A percentile compares a stretch with the other conserved stretches of the same genome.
Evolutionary conservation across 345 rosid genomes (phyloP).

Genomic region (Eutrema yunnanense): DNA sequence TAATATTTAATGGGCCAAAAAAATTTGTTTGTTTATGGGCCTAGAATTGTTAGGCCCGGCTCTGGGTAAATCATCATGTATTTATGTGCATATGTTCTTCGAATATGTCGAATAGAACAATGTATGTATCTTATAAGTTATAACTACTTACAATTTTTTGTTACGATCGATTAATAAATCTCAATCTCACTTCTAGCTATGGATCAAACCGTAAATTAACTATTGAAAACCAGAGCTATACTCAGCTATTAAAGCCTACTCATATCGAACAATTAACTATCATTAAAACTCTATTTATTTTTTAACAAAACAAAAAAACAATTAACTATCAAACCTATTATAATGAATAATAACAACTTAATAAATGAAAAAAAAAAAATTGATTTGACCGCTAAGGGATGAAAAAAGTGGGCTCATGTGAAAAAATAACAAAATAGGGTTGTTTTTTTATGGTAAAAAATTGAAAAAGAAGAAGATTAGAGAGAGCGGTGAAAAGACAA

Average conservation of each 20-base stretch:
- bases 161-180: no score
- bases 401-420: neutral
- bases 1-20: no score
- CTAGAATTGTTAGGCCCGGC: no score
- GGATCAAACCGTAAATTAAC: neutral
- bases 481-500: slow-evolving; percentile 14
- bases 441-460: neutral
- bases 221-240: neutral
- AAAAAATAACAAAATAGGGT: neutral
- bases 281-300: no score
- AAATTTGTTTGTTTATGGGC: no score
- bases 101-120: neutral
- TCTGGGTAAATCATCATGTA: neutral
- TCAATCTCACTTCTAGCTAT: no score
- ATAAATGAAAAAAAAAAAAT: neutral
- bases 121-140: neutral
- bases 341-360: neutral
- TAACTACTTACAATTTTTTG: no score
- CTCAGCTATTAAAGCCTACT: no score
- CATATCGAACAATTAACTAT: no score
- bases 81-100: neutral
- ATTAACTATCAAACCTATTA: neutral
- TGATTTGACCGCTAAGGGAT: slow-evolving; percentile 21
- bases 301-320: neutral
- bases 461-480: neutral